phyloP scores from a whole-genome alignment of 208 protist genomes.

The Trypanosoma melophagium region DNA sequence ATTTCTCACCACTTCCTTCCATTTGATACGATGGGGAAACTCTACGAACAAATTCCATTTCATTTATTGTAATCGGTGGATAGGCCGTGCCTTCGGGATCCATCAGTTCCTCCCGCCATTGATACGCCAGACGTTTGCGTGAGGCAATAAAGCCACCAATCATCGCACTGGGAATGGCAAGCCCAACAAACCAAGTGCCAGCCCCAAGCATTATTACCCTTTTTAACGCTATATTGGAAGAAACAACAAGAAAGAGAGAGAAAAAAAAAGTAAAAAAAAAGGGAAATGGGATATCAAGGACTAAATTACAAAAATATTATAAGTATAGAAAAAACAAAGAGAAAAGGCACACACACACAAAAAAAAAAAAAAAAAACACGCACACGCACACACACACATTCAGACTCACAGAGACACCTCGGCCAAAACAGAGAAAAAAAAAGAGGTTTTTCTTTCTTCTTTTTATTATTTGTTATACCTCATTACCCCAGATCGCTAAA shows the following conservation, averaged over 20 bases:
- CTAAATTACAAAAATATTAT: background rate
- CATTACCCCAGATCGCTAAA: too few species aligned
- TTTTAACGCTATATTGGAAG: too few species aligned
- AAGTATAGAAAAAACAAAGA: too few species aligned
- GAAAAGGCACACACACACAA: too few species aligned
- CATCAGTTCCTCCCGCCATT: slow-evolving; percentile 88
- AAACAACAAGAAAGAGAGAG: background rate
- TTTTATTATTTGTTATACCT: too few species aligned
- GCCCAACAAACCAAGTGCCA: slow-evolving; percentile 69
- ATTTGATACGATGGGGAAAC: slow-evolving; percentile 35
- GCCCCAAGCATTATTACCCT: slow-evolving; percentile 58
- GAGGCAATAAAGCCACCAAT: slow-evolving; percentile 73
- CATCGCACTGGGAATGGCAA: slow-evolving; percentile 54
- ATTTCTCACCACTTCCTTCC: slow-evolving; percentile 25
- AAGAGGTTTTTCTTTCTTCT: too few species aligned
- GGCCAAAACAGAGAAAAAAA: too few species aligned
- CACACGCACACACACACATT: too few species aligned
- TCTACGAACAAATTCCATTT: slow-evolving; percentile 68
- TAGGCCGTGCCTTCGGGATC: slow-evolving; percentile 57
- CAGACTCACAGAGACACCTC: too few species aligned
- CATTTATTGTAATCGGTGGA: slow-evolving; percentile 51
- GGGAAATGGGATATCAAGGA: background rate
- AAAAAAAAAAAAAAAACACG: too few species aligned
- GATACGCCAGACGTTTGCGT: slow-evolving; percentile 77
- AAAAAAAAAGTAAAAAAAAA: background rate